Conservation (phyloP, 2,329 filamentous ascomycete genomes). For the Pezicula rhizophila region DNA sequence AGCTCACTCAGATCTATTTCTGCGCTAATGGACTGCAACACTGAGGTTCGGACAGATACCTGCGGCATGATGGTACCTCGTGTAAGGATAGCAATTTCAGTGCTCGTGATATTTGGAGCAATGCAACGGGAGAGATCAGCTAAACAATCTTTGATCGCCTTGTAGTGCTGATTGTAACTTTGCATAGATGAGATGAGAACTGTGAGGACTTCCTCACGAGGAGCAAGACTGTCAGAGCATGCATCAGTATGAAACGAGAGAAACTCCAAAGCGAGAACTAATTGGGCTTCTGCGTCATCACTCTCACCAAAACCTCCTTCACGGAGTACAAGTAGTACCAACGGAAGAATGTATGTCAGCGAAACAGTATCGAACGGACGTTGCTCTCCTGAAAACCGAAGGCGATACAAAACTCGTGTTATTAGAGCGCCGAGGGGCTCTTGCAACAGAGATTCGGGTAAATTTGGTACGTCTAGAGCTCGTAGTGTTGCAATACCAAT, state of each 20-base stretch:
- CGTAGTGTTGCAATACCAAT: conserved; percentile 83
- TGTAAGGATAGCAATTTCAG: conserved; percentile 72
- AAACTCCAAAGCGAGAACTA: conserved; percentile 83
- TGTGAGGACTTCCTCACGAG: conserved; percentile 66
- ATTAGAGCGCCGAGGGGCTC: conserved; percentile 81
- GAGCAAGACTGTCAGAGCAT: conserved; percentile 69
- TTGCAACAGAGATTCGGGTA: conserved; percentile 66
- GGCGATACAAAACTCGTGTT: conserved; percentile 81
- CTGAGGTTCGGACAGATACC: conserved; percentile 71
- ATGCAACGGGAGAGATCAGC: conserved; percentile 79
- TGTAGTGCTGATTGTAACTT: conserved; percentile 86
- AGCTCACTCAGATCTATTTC: conserved; percentile 89
- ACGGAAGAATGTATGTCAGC: conserved; percentile 77
- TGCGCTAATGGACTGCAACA: conserved; percentile 82
- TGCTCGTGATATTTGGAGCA: conserved; percentile 67
- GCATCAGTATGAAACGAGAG: conserved; percentile 81
- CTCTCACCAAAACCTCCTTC: conserved; percentile 70
- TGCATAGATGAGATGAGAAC: conserved; percentile 79
- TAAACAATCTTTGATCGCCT: conserved; percentile 87
- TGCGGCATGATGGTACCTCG: conserved; percentile 75
- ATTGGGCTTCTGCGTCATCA: conserved; percentile 83
- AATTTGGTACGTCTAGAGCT: conserved; percentile 64
- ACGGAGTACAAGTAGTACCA: conserved; percentile 72
- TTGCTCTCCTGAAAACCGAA: conserved; percentile 87
- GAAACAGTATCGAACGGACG: conserved; percentile 88